Evolutionary conservation across 2,329 filamentous ascomycete genomes (phyloP).

Genomic region (Aspergillus hortae): DNA sequence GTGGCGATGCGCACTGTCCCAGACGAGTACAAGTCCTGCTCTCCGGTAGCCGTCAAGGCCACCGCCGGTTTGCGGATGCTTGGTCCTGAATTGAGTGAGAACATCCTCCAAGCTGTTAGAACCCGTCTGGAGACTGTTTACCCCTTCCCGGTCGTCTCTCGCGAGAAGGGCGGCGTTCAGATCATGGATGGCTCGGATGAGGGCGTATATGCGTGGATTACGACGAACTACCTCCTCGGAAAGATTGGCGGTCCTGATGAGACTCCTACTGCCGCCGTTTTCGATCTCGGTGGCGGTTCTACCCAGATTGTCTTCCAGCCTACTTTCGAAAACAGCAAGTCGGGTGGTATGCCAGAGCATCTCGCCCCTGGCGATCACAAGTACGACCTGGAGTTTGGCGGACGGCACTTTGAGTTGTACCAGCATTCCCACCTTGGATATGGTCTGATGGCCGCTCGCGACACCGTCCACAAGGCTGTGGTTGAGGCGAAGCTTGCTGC

Average conservation of each 20-base stretch:
- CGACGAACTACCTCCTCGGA: constrained; percentile 94
- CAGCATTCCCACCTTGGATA: constrained; percentile 98
- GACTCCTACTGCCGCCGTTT: constrained; percentile 86
- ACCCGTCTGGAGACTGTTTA: constrained; percentile 80
- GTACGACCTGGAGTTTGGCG: constrained; percentile 86
- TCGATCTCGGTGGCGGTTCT: constrained; percentile 93
- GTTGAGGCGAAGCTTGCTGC: constrained; percentile 67
- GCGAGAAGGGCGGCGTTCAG: constrained; percentile 79
- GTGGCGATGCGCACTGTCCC: constrained; percentile 82
- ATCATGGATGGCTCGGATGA: constrained; percentile 98
- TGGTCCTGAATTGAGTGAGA: constrained; percentile 73
- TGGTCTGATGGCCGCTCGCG: constrained; percentile 90
- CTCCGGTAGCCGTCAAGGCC: constrained; percentile 94
- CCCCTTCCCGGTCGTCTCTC: constrained; percentile 88
- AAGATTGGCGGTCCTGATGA: constrained; percentile 94
- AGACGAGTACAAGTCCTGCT: constrained; percentile 84
- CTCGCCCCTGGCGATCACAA: constrained; percentile 91
- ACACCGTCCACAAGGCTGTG: constrained; percentile 74
- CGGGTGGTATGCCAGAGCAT: constrained; percentile 79
- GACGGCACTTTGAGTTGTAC: constrained; percentile 86
- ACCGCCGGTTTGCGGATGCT: constrained; percentile 90
- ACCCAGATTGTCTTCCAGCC: constrained; percentile 99
- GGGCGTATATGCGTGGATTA: constrained; percentile 98
- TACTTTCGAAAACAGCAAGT: constrained; percentile 70
- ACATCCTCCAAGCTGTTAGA: constrained; percentile 82